Evolutionary conservation across 2,329 filamentous ascomycete genomes (phyloP), one percentile per base, ranked within the genome.

Genomic region (Pseudogymnoascus sp.): DNA sequence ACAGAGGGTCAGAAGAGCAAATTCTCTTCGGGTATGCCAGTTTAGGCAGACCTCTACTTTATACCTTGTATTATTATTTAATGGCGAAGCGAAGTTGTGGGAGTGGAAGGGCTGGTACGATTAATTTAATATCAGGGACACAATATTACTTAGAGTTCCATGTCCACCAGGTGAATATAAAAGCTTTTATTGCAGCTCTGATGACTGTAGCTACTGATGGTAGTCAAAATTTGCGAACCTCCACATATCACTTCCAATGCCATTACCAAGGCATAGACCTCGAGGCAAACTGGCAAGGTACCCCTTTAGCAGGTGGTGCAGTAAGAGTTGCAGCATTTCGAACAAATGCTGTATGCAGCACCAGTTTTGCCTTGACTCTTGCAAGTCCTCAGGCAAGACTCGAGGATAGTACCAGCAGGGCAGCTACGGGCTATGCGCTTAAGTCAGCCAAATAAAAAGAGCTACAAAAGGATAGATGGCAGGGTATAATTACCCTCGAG

Each of bases 321-420:
- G 9, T 8, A 32, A 16, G 8, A 7, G 8, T 28, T 9, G 9
- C 43, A 54, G 43, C 43, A 54, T 18, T 18, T 54, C 43, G 25
- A 54, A n/a, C 43, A 54, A 14, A 18, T 54, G n/a, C 25, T 54
- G 43, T 54, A 54, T 3, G 43, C 43, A 54, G 43, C 43, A 54
- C 43, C 43, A 54, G 43, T 54, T 28, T 54, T 54, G n/a, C 28
- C 43, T n/a, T 54, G 43, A 2, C 4, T 12, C 28, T 32, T 54
- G 43, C 25, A 54, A 1, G 25, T 12, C 12, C 32, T 54, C 43
- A 25, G 32, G 43, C 43, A 54, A 54, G 43, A 32, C 43, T 54
- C 43, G 43, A 54, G 25, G 28, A 54, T 54, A 18, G 8, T n/a
- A 11, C 43, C 43, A 6, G 43, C 3, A 6, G 25, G 43, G 3